Conservation (phyloP, 148 eudicot species). For the Amaranthus cruentus region DNA sequence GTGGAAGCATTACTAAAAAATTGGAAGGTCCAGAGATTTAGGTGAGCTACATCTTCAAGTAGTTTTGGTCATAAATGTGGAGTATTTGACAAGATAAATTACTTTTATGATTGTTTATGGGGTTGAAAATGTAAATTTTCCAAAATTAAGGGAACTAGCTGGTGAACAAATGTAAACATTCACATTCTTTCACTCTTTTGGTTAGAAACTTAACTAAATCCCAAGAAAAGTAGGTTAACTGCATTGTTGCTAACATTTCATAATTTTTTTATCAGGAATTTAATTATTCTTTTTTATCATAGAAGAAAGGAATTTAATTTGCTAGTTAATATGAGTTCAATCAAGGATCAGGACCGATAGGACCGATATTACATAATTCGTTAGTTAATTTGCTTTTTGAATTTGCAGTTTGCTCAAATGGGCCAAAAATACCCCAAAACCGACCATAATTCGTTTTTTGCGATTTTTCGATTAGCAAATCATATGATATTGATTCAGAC, state of each 20-base stretch:
- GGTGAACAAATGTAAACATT: background rate
- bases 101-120: background rate
- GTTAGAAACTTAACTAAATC: conserved; percentile 8
- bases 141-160: background rate
- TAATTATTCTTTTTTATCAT: background rate
- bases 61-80: background rate
- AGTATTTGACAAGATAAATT: background rate
- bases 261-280: background rate
- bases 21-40: background rate
- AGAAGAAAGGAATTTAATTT: too few species aligned
- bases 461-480: too few species aligned
- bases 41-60: background rate
- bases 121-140: background rate
- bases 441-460: too few species aligned
- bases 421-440: too few species aligned
- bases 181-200: conserved; percentile 1
- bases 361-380: too few species aligned
- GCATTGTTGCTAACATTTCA: background rate
- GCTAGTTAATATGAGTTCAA: too few species aligned
- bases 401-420: too few species aligned
- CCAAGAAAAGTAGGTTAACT: conserved; percentile 15
- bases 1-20: background rate
- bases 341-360: too few species aligned
- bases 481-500: too few species aligned
- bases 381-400: too few species aligned